phyloP scores from a whole-genome alignment of 352 stramenopile genomes.

The Globisporangium apiculatum region DNA sequence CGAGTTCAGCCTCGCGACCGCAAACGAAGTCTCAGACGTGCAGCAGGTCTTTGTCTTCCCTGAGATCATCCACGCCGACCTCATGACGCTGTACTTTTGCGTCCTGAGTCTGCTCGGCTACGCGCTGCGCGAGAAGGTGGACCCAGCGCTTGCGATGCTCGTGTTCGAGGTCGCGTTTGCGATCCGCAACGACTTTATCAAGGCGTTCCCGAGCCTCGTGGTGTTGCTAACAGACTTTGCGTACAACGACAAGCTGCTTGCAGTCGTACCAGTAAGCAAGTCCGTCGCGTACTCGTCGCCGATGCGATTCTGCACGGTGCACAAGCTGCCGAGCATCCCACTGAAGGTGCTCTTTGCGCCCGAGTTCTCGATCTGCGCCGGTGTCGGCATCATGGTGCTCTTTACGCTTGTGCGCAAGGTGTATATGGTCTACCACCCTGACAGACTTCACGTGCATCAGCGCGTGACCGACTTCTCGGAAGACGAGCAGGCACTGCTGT shows the following conservation, averaged over 20 bases:
- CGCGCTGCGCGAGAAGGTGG: slow-evolving; percentile 17
- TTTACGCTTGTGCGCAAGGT: slow-evolving; percentile 17
- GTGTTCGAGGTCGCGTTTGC: slow-evolving; percentile 22
- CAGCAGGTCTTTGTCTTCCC: slow-evolving; percentile 24
- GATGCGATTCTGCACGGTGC: slow-evolving; percentile 16
- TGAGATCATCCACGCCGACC: slow-evolving; percentile 20
- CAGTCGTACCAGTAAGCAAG: neutral
- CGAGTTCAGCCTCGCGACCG: slow-evolving; percentile 20
- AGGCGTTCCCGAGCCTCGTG: neutral
- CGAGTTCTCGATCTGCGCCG: neutral
- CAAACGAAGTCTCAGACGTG: slow-evolving; percentile 13
- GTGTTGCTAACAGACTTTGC: neutral
- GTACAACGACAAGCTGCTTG: neutral
- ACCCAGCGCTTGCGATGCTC: slow-evolving; percentile 23
- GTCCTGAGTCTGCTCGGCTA: slow-evolving; percentile 18
- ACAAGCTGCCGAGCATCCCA: slow-evolving; percentile 1
- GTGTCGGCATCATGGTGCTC: slow-evolving; percentile 1
- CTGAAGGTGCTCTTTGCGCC: neutral
- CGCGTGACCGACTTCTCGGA: neutral
- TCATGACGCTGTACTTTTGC: slow-evolving; percentile 29
- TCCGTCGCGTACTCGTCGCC: slow-evolving; percentile 3
- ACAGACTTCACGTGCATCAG: slow-evolving; percentile 2
- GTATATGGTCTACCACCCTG: slow-evolving; percentile 14
- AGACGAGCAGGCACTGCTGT: neutral
- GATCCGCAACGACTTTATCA: slow-evolving; percentile 1